Conservation (phyloP, 176 grass and related monocot genomes). For the Phoenix roebelenii region DNA sequence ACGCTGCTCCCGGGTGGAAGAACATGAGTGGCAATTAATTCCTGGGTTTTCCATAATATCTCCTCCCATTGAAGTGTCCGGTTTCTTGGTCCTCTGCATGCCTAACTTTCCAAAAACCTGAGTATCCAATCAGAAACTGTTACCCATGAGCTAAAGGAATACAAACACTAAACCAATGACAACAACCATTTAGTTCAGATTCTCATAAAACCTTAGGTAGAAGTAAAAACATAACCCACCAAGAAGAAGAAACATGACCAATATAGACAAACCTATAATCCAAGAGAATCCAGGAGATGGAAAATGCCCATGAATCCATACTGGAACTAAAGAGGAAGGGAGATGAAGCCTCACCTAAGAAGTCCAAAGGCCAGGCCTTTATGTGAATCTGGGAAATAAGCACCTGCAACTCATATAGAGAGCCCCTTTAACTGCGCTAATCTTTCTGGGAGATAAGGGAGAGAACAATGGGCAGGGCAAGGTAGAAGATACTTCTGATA, state of each 20-base stretch:
- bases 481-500: neutral
- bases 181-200: too few species aligned
- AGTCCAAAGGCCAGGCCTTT: too few species aligned
- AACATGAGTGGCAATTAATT: neutral
- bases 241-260: too few species aligned
- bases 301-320: too few species aligned
- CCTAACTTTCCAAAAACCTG: neutral
- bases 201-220: too few species aligned
- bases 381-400: neutral
- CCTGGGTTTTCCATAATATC: constrained; percentile 1
- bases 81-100: too few species aligned
- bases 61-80: neutral
- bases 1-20: constrained; percentile 1
- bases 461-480: neutral
- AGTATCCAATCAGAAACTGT: too few species aligned
- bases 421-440: neutral
- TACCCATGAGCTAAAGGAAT: too few species aligned
- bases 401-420: neutral
- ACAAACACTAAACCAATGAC: too few species aligned
- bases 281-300: too few species aligned
- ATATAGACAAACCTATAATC: too few species aligned
- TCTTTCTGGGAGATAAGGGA: neutral
- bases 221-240: too few species aligned
- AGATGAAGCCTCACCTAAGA: neutral
- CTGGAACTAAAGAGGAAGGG: neutral